Base-by-base conservation (phyloP, 2,329 filamentous ascomycete genomes). In the Botrytis tulipae region DNA sequence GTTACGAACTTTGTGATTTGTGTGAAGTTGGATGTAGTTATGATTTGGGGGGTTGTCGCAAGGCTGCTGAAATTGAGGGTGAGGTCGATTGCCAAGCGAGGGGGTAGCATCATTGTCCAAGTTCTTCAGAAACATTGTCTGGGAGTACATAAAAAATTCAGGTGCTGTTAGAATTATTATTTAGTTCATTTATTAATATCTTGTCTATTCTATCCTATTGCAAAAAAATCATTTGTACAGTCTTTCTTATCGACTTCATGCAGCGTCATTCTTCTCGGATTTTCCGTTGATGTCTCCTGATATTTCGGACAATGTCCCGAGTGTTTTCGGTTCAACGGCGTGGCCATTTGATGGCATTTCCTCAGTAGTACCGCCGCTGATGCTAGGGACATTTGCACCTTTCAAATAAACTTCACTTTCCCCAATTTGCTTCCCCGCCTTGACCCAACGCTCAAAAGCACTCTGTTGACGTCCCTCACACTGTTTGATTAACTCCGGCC, bases 401-500 rank as follows among this genome's bases (percentile, higher is more conserved):
- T 90, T 89, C n/a, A 99, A 86, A 80, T 95, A 97, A 74, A 90
- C 88, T 84, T 99, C 96, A 70, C 89, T 91, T 84, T 98, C 95
- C 42, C 96, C 96, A 76, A 98, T 87, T 75, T 89, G 85, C 84
- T 92, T 93, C 32, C 96, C 96, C 37, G 89, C 93, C 22, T 89
- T 88, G 76, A 91, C 86, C 96, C 96, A 99, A 72, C 94, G 86
- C 78, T 89, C 86, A 75, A 84, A 84, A 78, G 89, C 89, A 76
- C 88, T 88, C 40, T 87, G 87, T 67, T 89, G 88, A 77, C 88
- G 89, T 81, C 91, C 86, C 29, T 88, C 87, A 76, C 91, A 92
- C 78, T 97, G 83, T 78, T 89, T 87, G 78, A 90, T 89, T 75
- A 99, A 86, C 1, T 93, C 92, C 0, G 95, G 93, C 96, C 96